A percentile compares a stretch with the other conserved stretches of the same genome.
These are phyloP conservation scores for Fusarium sp. DNA, from an alignment of 2,329 filamentous ascomycete species.

Conservation along the genomic window DNA sequence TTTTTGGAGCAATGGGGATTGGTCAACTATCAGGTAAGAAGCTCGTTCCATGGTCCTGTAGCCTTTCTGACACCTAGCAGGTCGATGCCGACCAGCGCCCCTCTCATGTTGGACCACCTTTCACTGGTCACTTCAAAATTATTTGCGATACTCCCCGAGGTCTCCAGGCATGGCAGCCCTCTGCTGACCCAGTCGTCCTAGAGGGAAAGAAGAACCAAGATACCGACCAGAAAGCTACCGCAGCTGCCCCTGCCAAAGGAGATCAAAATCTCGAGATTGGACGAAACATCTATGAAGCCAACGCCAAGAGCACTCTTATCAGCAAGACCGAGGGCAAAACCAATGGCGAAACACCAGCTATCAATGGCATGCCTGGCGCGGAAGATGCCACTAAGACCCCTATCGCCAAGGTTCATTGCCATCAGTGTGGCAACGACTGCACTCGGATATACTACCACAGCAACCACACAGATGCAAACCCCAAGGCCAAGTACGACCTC, in stretches of 20 bases:
- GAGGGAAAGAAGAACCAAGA: slow-evolving; percentile 71
- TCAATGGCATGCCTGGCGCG: slow-evolving; percentile 72
- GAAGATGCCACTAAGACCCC: slow-evolving; percentile 75
- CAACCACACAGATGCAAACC: slow-evolving; percentile 67
- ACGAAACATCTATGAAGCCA: slow-evolving; percentile 94
- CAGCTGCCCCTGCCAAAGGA: slow-evolving; percentile 75
- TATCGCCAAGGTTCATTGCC: slow-evolving; percentile 81
- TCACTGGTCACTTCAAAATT: slow-evolving; percentile 96
- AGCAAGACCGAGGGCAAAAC: slow-evolving; percentile 77
- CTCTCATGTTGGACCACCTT: slow-evolving; percentile 94
- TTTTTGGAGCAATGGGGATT: slow-evolving; percentile 99
- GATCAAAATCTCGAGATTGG: slow-evolving; percentile 93
- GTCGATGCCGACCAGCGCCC: slow-evolving; percentile 96
- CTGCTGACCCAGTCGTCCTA: slow-evolving; percentile 77
- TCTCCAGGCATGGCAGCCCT: slow-evolving; percentile 94
- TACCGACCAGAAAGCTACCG: slow-evolving; percentile 80
- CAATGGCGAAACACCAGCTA: slow-evolving; percentile 77
- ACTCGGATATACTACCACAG: slow-evolving; percentile 72
- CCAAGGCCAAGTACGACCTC: slow-evolving; percentile 83
- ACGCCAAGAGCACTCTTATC: slow-evolving; percentile 80
- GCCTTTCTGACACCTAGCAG: slow-evolving; percentile 63
- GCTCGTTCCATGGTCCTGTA: background rate
- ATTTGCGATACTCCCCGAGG: slow-evolving; percentile 96
- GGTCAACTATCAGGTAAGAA: slow-evolving; percentile 92
- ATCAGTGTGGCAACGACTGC: slow-evolving; percentile 93